Conservation (phyloP, 805 yeast genomes). For the Scheffersomyces coipomensis region DNA sequence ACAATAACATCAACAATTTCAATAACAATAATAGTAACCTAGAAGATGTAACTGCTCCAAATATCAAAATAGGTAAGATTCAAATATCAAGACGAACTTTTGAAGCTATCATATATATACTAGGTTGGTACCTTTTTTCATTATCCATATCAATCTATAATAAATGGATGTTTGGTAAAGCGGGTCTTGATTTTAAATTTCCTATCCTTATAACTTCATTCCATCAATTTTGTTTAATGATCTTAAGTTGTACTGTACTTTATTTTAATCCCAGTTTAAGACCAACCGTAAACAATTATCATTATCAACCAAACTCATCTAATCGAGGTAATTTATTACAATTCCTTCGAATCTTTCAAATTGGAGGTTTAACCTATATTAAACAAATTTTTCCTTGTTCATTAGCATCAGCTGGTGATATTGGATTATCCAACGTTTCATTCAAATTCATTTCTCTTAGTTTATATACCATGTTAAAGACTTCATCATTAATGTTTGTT, state of each 20-base stretch:
- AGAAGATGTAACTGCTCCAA: neutral
- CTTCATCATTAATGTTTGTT: slow-evolving; percentile 86
- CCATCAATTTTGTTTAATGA: slow-evolving; percentile 74
- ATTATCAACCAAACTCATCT: neutral
- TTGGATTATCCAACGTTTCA: slow-evolving; percentile 87
- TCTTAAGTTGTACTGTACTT: slow-evolving; percentile 48
- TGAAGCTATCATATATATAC: slow-evolving; percentile 29
- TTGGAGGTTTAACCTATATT: slow-evolving; percentile 28
- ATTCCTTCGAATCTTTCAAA: neutral
- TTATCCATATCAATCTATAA: slow-evolving; percentile 76
- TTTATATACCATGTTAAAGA: slow-evolving; percentile 89
- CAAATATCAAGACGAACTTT: slow-evolving; percentile 2
- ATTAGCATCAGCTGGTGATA: slow-evolving; percentile 85
- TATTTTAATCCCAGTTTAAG: slow-evolving; percentile 48
- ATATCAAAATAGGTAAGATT: neutral
- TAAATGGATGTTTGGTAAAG: slow-evolving; percentile 93
- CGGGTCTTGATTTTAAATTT: slow-evolving; percentile 69
- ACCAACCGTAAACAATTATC: slow-evolving; percentile 22
- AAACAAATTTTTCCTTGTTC: slow-evolving; percentile 78
- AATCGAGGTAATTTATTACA: neutral
- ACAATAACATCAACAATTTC: neutral
- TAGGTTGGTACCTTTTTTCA: slow-evolving; percentile 73
- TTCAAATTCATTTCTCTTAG: slow-evolving; percentile 76
- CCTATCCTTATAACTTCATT: slow-evolving; percentile 83
- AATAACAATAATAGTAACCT: no score